Conservation (phyloP, 345 rosid genomes). For the Salix purpurea region DNA sequence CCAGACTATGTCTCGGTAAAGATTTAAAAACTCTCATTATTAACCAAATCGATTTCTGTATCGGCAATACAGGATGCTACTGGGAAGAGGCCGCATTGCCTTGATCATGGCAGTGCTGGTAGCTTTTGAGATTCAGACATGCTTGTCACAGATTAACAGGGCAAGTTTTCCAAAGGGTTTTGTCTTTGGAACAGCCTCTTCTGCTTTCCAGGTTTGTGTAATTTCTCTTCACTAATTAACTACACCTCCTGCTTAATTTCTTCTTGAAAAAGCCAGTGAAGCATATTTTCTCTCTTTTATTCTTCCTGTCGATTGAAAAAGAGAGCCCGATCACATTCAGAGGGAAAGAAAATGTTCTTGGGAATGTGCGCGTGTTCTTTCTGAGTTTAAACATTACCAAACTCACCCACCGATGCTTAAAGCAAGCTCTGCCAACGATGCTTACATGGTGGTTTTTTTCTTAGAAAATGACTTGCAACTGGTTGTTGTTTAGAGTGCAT, state of each 20-base stretch:
- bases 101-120: background rate
- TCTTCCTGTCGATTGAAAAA: background rate
- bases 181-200: constrained; percentile 68
- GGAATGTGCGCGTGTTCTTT: background rate
- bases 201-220: constrained; percentile 58
- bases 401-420: no score
- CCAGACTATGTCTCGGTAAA: background rate
- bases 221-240: background rate
- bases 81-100: background rate
- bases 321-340: background rate
- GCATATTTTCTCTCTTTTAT: background rate
- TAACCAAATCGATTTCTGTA: background rate
- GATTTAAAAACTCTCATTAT: background rate
- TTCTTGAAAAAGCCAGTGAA: background rate
- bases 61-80: background rate
- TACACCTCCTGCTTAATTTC: background rate
- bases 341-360: background rate
- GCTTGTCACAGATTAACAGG: constrained; percentile 25
- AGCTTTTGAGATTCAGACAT: constrained; percentile 5
- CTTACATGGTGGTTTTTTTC: background rate
- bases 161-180: constrained; percentile 57
- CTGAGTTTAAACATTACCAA: background rate
- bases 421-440: background rate
- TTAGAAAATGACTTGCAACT: background rate
- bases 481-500: background rate